These are phyloP conservation scores for Musa troglodytarum DNA, from an alignment of 176 grass and related monocot species.

Conservation along the genomic window DNA sequence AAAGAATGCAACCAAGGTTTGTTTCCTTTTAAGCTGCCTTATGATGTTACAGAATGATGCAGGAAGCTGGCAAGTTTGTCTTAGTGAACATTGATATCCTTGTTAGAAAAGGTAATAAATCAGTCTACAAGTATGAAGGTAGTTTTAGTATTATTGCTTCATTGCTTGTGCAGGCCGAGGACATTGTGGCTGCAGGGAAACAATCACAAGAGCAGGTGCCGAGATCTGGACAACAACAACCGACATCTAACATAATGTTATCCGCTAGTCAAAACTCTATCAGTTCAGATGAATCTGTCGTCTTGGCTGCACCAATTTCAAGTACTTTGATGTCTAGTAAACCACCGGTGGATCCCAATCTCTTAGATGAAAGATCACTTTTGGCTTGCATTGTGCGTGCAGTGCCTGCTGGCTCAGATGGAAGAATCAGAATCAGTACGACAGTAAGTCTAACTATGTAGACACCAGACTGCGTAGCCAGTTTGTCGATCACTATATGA, in stretches of 20 bases:
- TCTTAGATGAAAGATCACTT: conserved; percentile 81
- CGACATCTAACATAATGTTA: conserved; percentile 19
- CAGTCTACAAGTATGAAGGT: background rate
- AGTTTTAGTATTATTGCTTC: background rate
- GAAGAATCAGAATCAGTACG: conserved; percentile 77
- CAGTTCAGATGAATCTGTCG: conserved; percentile 21
- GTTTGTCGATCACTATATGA: background rate
- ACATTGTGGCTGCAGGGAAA: conserved; percentile 26
- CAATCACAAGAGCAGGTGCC: conserved; percentile 30
- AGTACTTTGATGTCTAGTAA: conserved; percentile 22
- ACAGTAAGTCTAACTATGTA: conserved; percentile 46
- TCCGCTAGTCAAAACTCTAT: conserved; percentile 29
- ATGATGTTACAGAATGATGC: conserved; percentile 12
- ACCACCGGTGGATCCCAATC: conserved; percentile 39
- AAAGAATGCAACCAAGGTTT: conserved; percentile 57
- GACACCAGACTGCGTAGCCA: background rate
- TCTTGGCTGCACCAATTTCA: background rate
- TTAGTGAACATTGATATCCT: background rate
- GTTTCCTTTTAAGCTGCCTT: background rate
- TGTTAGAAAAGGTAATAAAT: background rate
- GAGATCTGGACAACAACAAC: conserved; percentile 26
- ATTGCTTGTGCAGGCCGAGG: conserved; percentile 16
- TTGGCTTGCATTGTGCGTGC: conserved; percentile 93
- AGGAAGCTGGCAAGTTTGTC: background rate
- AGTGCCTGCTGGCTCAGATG: conserved; percentile 63